Conservation (phyloP, 202 grass and related monocot species). For the Schoenoplectus triqueter region DNA sequence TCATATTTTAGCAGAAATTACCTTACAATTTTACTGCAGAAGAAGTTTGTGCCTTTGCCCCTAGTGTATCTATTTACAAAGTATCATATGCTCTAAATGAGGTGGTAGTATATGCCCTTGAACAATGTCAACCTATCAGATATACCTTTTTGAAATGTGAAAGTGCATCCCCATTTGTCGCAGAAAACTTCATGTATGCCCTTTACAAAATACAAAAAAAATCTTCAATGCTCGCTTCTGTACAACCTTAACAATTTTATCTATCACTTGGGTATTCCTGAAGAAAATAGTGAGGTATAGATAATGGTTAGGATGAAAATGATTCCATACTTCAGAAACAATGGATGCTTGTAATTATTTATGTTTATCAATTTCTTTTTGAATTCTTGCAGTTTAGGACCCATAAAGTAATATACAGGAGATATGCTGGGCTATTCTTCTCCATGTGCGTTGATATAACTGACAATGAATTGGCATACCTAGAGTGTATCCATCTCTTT, state of each 20-base stretch:
- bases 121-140: background rate
- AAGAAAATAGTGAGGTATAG: background rate
- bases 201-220: background rate
- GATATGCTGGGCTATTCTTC: conserved; percentile 97
- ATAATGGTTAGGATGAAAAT: background rate
- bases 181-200: background rate
- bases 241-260: background rate
- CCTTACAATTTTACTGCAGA: background rate
- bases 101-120: background rate
- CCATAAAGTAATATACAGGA: conserved; percentile 96
- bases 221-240: background rate
- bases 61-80: background rate
- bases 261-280: background rate
- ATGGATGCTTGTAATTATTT: conserved; percentile 1
- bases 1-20: background rate
- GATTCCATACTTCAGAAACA: background rate
- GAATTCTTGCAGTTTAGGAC: conserved; percentile 75
- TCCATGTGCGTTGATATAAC: conserved; percentile 98
- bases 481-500: conserved; percentile 98
- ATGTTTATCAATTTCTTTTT: conserved; percentile 27
- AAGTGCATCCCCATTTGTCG: background rate
- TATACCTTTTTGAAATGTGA: conserved; percentile 1
- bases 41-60: background rate
- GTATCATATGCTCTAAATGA: background rate
- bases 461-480: conserved; percentile 95